Evolutionary conservation across 306 rosid genomes (phyloP), one percentile per base, ranked within the genome.

Genomic region (Amphicarpaea edgeworthii): DNA sequence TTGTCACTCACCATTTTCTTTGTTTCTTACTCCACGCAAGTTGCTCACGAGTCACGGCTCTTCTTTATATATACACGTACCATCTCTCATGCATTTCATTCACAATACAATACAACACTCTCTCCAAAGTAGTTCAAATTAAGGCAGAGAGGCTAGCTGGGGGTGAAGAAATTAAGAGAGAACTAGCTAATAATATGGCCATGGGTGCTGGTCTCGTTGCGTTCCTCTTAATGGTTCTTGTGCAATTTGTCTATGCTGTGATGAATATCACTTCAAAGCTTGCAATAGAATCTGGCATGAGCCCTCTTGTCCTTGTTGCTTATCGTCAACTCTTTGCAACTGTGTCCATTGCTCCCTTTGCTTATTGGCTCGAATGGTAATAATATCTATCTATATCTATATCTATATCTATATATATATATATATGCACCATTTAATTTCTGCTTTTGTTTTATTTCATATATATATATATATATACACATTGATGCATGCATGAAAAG

Each of bases 221-320:
- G 16, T 80, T 85, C 15, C 17, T 95, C 26, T 84, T 75, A 10
- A 92, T 92, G 95, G 70, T 88, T 19, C 15, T 86, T 0, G 86
- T 81, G 42, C 99, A 95, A 68, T 8, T 77, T 2, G 71, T 72
- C 0, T 95, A 85, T 68, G 89, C 97, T 1, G 96, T 85, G 8
- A 79, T 95, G 96, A 95, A 84, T 26, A 84, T 92, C 3, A 90
- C 84, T 5, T 90, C 99, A n/a, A 92, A 92, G 89, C 90, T 95
- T 38, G 99, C 99, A 0, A 54, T 95, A 30, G 78, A 84, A 43
- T 79, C 93, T 54, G 93, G 93, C 40, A 89, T 92, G 97, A 82
- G 83, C 68, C 97, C 97, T 6, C 73, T 92, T 1, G 79, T 95
- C 38, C 97, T 95, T 14, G 99, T 87, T 28, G 88, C 96, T 40